These are phyloP conservation scores for Xerocomellus intermedius DNA, from an alignment of 768 basidiomycete genomes.

Conservation along the genomic window DNA sequence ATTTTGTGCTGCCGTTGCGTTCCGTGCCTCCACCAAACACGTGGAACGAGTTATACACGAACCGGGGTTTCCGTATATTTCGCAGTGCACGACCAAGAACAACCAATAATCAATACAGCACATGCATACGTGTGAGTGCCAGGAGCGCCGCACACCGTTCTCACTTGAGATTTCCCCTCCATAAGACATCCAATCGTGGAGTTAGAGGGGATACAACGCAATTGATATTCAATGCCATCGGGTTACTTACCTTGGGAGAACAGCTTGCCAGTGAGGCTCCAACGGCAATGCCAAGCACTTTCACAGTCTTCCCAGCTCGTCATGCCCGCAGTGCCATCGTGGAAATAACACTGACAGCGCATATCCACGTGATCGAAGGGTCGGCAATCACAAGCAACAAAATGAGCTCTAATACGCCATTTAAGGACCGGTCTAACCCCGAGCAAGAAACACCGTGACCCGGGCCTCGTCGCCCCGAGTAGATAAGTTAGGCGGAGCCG, in stretches of 20 bases:
- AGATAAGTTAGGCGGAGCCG: not conserved
- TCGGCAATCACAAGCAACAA: not conserved
- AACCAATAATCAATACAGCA: not conserved
- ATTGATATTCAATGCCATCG: not conserved
- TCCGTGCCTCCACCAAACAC: not conserved
- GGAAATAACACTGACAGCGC: not conserved
- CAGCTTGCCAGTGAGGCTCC: no score
- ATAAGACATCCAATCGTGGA: conserved; percentile 1
- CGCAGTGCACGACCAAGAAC: not conserved
- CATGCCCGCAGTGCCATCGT: not conserved
- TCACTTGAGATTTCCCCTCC: not conserved
- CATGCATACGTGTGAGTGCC: not conserved
- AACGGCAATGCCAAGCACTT: not conserved
- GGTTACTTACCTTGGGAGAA: no score
- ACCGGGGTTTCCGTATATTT: not conserved
- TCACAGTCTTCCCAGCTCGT: not conserved
- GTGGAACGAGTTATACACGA: not conserved
- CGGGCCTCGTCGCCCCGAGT: not conserved
- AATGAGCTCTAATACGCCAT: not conserved
- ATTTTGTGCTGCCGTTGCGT: not conserved
- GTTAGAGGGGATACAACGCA: conserved; percentile 19
- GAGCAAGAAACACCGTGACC: not conserved
- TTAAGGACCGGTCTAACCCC: conserved; percentile 23
- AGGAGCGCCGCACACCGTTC: not conserved
- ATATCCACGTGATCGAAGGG: not conserved